Evolutionary conservation across 495 filamentous ascomycete genomes (phyloP).

Genomic region (Penicillium lagena): DNA sequence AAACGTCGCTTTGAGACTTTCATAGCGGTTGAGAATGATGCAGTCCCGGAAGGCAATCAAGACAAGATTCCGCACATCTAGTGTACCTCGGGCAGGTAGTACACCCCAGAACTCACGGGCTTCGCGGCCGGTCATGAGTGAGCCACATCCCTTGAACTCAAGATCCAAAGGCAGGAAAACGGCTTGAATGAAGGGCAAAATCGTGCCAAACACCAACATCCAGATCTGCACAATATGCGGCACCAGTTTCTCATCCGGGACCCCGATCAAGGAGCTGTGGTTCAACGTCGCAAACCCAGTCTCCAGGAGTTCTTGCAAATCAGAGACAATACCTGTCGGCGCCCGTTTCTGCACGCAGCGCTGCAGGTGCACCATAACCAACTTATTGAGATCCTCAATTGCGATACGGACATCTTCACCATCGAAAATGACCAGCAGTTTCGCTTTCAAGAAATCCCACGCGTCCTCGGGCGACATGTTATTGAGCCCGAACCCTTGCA

Average conservation of each 20-base stretch:
- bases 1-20: slow-evolving; percentile 82
- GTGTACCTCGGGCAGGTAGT: slow-evolving; percentile 41
- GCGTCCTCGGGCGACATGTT: slow-evolving; percentile 86
- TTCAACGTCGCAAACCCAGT: slow-evolving; percentile 85
- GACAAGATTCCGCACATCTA: slow-evolving; percentile 85
- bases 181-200: slow-evolving; percentile 92
- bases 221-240: slow-evolving; percentile 87
- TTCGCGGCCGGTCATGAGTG: slow-evolving; percentile 67
- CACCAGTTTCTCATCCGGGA: slow-evolving; percentile 77
- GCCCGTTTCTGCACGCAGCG: slow-evolving; percentile 64
- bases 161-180: slow-evolving; percentile 92
- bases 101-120: slow-evolving; percentile 84
- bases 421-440: slow-evolving; percentile 86
- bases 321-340: slow-evolving; percentile 66
- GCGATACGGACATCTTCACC: slow-evolving; percentile 84
- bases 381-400: slow-evolving; percentile 89
- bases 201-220: slow-evolving; percentile 82
- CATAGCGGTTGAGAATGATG: slow-evolving; percentile 79
- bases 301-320: slow-evolving; percentile 69
- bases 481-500: slow-evolving; percentile 62
- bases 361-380: slow-evolving; percentile 76
- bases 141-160: slow-evolving; percentile 82
- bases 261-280: slow-evolving; percentile 60
- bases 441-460: slow-evolving; percentile 90
- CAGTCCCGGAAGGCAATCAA: slow-evolving; percentile 86